These are phyloP conservation scores for Sclerotinia borealis DNA, from an alignment of 2,329 filamentous ascomycete genomes.

Conservation along the genomic window DNA sequence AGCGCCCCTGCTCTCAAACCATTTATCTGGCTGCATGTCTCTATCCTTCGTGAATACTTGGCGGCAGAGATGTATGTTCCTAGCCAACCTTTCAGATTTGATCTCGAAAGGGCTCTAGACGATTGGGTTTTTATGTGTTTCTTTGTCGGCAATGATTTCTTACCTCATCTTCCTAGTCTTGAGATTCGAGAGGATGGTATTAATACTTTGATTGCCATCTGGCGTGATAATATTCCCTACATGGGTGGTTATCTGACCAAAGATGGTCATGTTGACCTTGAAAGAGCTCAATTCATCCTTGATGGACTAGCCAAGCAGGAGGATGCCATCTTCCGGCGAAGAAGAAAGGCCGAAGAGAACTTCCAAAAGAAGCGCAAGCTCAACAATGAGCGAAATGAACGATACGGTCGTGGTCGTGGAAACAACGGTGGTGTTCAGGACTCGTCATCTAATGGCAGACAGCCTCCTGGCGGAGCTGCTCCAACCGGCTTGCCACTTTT, in stretches of 20 bases:
- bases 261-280: slow-evolving; percentile 85
- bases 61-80: slow-evolving; percentile 82
- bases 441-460: slow-evolving; percentile 27
- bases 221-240: slow-evolving; percentile 81
- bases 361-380: slow-evolving; percentile 75
- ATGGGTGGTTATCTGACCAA: slow-evolving; percentile 98
- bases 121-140: slow-evolving; percentile 99
- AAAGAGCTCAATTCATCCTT: slow-evolving; percentile 80
- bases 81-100: slow-evolving; percentile 78
- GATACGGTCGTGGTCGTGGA: slow-evolving; percentile 33
- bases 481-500: slow-evolving; percentile 50
- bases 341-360: slow-evolving; percentile 80
- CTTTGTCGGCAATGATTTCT: slow-evolving; percentile 97
- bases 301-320: slow-evolving; percentile 87
- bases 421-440: slow-evolving; percentile 26
- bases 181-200: slow-evolving; percentile 97
- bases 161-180: slow-evolving; percentile 93
- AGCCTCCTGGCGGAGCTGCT: slow-evolving; percentile 22
- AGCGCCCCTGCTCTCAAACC: slow-evolving; percentile 69
- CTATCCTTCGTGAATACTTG: slow-evolving; percentile 85
- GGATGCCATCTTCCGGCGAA: slow-evolving; percentile 83
- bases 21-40: slow-evolving; percentile 97
- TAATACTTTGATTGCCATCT: slow-evolving; percentile 92
- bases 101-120: slow-evolving; percentile 88
- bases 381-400: slow-evolving; percentile 47